Conservation (phyloP, 441 rosid genomes). For the Adansonia madagascariensis region DNA sequence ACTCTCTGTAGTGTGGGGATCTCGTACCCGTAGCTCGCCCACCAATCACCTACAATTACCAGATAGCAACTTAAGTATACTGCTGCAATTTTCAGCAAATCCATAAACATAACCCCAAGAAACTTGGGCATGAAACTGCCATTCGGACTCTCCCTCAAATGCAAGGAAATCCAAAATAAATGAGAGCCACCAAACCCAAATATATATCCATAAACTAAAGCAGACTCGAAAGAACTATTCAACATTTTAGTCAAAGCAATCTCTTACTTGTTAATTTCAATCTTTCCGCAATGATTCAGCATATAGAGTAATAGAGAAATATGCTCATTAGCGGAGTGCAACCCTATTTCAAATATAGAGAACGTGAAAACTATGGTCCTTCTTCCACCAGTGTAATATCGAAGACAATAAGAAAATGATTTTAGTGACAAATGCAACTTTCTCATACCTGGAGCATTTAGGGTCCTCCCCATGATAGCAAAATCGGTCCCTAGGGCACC, state of each 20-base stretch:
- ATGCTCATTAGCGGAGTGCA: not conserved
- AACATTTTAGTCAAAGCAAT: slow-evolving; percentile 11
- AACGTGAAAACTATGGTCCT: not conserved
- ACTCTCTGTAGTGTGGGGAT: slow-evolving; percentile 60
- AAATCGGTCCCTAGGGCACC: slow-evolving; percentile 68
- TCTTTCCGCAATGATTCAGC: slow-evolving; percentile 5
- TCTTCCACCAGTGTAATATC: not conserved
- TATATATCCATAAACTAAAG: slow-evolving; percentile 7
- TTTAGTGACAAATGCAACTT: not conserved
- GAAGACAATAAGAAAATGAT: not conserved
- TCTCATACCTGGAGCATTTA: slow-evolving; percentile 60
- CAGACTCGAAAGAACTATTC: not conserved
- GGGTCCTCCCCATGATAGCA: slow-evolving; percentile 64
- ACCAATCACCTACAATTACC: slow-evolving; percentile 62
- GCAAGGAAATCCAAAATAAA: not conserved
- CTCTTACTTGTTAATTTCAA: not conserved
- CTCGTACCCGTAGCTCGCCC: slow-evolving; percentile 66
- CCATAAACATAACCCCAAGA: not conserved
- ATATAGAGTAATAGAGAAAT: not conserved
- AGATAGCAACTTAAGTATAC: slow-evolving; percentile 21
- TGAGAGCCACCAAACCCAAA: not conserved
- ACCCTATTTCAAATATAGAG: not conserved
- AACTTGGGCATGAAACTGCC: slow-evolving; percentile 11
- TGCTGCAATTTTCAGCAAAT: not conserved
- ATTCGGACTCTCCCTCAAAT: not conserved